Conservation (phyloP, 441 rosid genomes). For the Geranium incanum region DNA sequence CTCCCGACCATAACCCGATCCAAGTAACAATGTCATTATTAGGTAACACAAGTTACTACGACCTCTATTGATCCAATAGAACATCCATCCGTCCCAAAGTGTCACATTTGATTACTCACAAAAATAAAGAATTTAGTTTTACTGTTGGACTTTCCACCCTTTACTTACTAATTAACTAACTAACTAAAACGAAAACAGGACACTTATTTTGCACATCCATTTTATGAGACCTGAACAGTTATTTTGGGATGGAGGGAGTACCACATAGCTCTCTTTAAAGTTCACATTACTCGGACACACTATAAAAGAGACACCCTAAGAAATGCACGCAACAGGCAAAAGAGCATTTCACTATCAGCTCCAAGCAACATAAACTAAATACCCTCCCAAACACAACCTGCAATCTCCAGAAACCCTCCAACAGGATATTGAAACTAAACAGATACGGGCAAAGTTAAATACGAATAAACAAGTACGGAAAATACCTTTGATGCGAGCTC, state of each 20-base stretch:
- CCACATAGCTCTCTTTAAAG: background rate
- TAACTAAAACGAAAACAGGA: no score
- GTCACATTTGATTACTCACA: background rate
- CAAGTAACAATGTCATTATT: background rate
- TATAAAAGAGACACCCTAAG: background rate
- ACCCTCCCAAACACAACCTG: background rate
- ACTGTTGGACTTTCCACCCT: background rate
- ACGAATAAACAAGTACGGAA: background rate
- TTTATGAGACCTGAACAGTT: background rate
- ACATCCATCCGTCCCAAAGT: background rate
- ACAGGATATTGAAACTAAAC: background rate
- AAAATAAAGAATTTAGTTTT: no score
- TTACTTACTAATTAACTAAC: background rate
- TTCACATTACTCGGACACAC: background rate
- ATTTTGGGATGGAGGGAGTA: background rate
- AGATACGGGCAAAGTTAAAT: background rate
- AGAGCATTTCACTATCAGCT: background rate
- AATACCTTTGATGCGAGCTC: constrained; percentile 48
- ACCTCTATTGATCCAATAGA: background rate
- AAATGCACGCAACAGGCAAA: background rate
- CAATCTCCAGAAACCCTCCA: background rate
- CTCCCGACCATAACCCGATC: background rate
- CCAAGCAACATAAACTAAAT: background rate
- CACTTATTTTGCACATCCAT: background rate
- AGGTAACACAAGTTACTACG: background rate